These are phyloP conservation scores for Chenopodium suecicum DNA, from an alignment of 148 eudicot species.

Conservation along the genomic window DNA sequence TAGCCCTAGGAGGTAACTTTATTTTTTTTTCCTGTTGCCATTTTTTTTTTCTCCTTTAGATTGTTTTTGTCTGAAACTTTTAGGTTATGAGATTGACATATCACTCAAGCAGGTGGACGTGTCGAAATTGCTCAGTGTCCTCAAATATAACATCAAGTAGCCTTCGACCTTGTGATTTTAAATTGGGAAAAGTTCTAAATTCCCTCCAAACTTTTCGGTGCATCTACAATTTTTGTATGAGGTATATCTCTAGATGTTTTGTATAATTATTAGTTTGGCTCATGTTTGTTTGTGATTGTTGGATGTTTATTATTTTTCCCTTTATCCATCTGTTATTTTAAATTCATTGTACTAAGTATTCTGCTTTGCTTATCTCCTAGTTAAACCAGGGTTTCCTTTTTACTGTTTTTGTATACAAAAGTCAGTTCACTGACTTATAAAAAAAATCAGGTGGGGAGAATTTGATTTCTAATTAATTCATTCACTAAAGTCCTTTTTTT, in stretches of 20 bases:
- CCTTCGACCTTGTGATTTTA: conserved; percentile 91
- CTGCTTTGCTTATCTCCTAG: background rate
- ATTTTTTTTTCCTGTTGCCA: conserved; percentile 13
- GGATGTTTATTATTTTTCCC: background rate
- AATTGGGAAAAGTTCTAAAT: conserved; percentile 71
- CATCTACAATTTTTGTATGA: conserved; percentile 65
- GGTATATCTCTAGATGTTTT: conserved; percentile 38
- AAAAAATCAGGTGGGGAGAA: no score
- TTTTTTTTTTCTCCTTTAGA: background rate
- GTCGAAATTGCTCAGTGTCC: conserved; percentile 67
- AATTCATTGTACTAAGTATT: background rate
- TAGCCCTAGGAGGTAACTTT: conserved; percentile 83
- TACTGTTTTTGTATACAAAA: no score
- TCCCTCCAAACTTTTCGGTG: conserved; percentile 77
- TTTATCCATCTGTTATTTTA: background rate
- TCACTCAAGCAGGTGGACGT: conserved; percentile 66
- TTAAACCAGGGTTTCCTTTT: no score
- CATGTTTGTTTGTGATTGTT: background rate
- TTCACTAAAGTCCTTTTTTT: no score
- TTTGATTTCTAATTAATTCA: no score
- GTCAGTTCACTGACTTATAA: no score
- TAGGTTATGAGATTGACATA: conserved; percentile 2
- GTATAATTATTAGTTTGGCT: background rate
- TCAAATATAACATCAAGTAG: conserved; percentile 84
- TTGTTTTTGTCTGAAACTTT: background rate